Base-by-base conservation (phyloP, 2,329 filamentous ascomycete species). In the Alternaria sp. region DNA sequence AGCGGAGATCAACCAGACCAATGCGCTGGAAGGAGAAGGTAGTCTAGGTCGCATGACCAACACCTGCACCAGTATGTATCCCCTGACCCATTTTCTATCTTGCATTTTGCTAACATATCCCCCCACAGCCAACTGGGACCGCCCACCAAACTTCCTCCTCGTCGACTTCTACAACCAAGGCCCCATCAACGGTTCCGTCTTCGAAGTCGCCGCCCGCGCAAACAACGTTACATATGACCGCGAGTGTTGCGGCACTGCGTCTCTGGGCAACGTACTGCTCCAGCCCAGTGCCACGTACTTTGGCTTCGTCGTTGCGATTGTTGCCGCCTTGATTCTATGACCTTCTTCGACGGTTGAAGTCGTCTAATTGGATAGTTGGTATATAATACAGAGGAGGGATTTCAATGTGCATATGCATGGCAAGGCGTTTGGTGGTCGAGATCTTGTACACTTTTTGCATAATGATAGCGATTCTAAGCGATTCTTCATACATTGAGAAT, bases 211-310 rank as follows among this genome's bases (percentile, higher is more conserved):
- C 5, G 80, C 80, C 1, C 67, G 66, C 4, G 87, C 88, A 69
- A 96, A 95, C 78, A 89, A 90, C 64, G 91, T 96, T 50, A 89
- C 87, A 0, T 94, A 93, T 75, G 84, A 84, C 49, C 77, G 84
- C 46, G 62, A 79, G 5, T 91, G 89, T 74, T 91, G 89, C 70
- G 89, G 88, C 3, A 74, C 63, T 15, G 44, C 54, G 6, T 75
- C 70, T 9, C 33, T 67, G 0, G 72, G 70, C 14, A 47, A 55
- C 9, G 43, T 51, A 5, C 55, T 67, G 5, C 18, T 65, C 20
- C 54, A 30, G 14, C 67, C 73, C 2, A 64, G 70, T 10, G 54
- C 51, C 1, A 63, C 59, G n/a, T 74, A 68, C 49, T 59, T 75
- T 25, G 68, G 60, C 7, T 55, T 76, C 1, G 53, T 73, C 0